Percentiles rank a stretch among this genome's conserved stretches.
phyloP scores from a whole-genome alignment of 768 basidiomycete genomes.

The Phanerodontia chrysosporium region DNA sequence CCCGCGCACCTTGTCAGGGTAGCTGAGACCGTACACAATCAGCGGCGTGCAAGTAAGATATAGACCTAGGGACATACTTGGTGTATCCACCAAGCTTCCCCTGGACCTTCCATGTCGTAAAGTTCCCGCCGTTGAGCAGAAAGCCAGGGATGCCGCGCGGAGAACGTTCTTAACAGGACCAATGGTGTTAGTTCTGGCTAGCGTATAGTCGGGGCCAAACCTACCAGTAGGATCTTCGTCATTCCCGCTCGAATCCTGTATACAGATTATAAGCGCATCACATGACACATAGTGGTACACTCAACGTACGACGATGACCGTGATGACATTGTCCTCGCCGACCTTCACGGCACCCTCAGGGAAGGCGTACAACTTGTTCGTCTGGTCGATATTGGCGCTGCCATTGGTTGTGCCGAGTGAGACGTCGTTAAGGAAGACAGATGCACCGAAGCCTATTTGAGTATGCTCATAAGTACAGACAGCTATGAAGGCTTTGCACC shows the following conservation, averaged over 20 bases:
- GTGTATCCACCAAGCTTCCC: slow-evolving; percentile 42
- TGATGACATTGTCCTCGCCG: slow-evolving; percentile 68
- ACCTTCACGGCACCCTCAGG: slow-evolving; percentile 47
- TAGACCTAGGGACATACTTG: slow-evolving; percentile 10
- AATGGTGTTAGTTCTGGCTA: not conserved
- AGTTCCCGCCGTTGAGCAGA: slow-evolving; percentile 51
- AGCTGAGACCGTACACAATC: not conserved
- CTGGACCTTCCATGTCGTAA: slow-evolving; percentile 40
- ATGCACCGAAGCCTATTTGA: slow-evolving; percentile 67
- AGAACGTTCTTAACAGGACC: slow-evolving; percentile 25
- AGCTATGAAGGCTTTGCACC: not conserved
- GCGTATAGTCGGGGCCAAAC: slow-evolving; percentile 13
- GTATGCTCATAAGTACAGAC: not conserved
- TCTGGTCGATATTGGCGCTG: slow-evolving; percentile 55
- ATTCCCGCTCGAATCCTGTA: slow-evolving; percentile 40
- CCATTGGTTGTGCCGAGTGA: slow-evolving; percentile 71
- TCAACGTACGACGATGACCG: slow-evolving; percentile 61
- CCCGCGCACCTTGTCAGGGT: slow-evolving; percentile 66
- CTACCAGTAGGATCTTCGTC: slow-evolving; percentile 53
- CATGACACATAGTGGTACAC: not conserved
- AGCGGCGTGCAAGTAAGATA: not conserved
- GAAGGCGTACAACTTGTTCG: slow-evolving; percentile 63
- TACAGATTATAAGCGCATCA: not conserved
- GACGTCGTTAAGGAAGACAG: slow-evolving; percentile 72
- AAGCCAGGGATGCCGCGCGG: slow-evolving; percentile 81